Conservation (phyloP, 2,329 filamentous ascomycete species). For the Trichoderma afroharzianum region DNA sequence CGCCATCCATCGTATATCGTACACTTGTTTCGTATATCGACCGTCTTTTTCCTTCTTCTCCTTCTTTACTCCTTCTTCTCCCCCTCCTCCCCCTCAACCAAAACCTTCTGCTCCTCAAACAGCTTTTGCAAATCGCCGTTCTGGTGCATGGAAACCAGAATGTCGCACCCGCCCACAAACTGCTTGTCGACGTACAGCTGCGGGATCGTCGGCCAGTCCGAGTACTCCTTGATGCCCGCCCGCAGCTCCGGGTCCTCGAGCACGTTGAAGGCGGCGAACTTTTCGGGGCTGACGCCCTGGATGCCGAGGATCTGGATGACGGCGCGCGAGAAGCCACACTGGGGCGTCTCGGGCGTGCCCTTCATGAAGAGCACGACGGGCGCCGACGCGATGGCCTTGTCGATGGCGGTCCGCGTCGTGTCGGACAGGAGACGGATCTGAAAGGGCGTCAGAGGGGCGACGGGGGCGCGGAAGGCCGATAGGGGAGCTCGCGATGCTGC, state of each 20-base stretch:
- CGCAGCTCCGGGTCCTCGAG: constrained; percentile 86
- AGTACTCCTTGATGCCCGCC: constrained; percentile 96
- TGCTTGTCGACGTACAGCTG: constrained; percentile 95
- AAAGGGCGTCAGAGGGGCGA: constrained; percentile 29
- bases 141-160: constrained; percentile 94
- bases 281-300: constrained; percentile 90
- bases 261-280: constrained; percentile 98
- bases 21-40: not conserved
- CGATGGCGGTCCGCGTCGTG: constrained; percentile 77
- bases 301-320: constrained; percentile 92
- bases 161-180: constrained; percentile 97
- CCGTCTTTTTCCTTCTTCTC: not conserved
- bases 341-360: constrained; percentile 90
- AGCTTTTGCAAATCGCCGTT: constrained; percentile 89
- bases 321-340: constrained; percentile 94
- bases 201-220: constrained; percentile 97
- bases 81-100: constrained; percentile 57
- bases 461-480: constrained; percentile 24
- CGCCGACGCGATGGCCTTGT: constrained; percentile 80
- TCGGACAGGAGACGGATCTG: constrained; percentile 71
- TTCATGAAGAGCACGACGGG: constrained; percentile 99
- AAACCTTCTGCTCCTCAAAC: constrained; percentile 86
- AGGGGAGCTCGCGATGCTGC: constrained; percentile 21
- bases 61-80: constrained; percentile 32
- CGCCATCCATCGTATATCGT: constrained; percentile 10